Evolutionary conservation across 129 eudicot genomes (phyloP).

Genomic region (Silybum marianum): DNA sequence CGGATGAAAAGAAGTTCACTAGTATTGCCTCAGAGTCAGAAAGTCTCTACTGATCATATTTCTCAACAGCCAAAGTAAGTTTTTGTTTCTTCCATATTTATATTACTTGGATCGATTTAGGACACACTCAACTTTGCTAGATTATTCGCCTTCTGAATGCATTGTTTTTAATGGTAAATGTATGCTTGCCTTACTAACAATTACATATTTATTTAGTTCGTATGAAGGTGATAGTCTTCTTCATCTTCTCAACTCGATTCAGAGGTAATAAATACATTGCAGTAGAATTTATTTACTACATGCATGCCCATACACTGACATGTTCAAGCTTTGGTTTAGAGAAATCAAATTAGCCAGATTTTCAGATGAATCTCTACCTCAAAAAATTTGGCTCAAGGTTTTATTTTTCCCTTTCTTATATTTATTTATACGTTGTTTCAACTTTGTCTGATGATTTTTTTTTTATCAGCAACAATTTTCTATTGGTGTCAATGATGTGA

Average conservation of each 20-base stretch:
- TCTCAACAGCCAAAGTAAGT: conserved; percentile 27
- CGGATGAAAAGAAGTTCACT: conserved; percentile 15
- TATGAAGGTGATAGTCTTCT: conserved; percentile 61
- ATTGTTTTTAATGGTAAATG: background rate
- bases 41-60: conserved; percentile 6
- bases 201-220: conserved; percentile 34
- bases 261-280: conserved; percentile 40
- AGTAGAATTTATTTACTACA: background rate
- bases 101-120: background rate
- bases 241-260: conserved; percentile 53
- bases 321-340: conserved; percentile 34
- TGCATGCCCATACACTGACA: conserved; percentile 5
- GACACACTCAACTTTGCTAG: conserved; percentile 1
- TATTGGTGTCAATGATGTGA: conserved; percentile 82
- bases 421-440: background rate
- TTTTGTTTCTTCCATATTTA: background rate
- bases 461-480: conserved; percentile 68
- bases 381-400: conserved; percentile 74
- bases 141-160: background rate
- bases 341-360: conserved; percentile 52
- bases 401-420: background rate
- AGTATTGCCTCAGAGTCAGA: conserved; percentile 24
- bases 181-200: background rate
- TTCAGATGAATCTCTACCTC: conserved; percentile 47
- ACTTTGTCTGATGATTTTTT: background rate